Percentiles rank a stretch among this genome's conserved stretches.
Conservation (phyloP, 176 grass and related monocot species). For the Alopecurus myosuroides region DNA sequence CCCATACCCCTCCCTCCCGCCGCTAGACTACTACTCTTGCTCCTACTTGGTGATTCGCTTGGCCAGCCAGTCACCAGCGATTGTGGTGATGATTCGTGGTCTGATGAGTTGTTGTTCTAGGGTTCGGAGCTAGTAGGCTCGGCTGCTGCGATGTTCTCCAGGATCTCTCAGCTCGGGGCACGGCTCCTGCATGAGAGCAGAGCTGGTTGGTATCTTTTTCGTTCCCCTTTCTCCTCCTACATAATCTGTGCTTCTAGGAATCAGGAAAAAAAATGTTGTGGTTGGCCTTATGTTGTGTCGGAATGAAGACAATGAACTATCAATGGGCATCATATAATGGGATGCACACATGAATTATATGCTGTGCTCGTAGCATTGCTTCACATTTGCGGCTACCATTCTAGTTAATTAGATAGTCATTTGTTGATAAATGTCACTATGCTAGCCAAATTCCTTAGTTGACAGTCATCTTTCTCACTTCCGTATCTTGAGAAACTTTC, state of each 20-base stretch:
- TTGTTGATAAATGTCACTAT: background rate
- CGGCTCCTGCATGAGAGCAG: conserved; percentile 26
- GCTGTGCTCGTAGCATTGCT: too few species aligned
- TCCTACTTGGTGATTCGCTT: background rate
- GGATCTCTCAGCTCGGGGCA: conserved; percentile 41
- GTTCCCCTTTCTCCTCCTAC: background rate
- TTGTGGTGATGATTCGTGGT: conserved; percentile 8
- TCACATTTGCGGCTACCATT: too few species aligned
- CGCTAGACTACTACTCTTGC: background rate
- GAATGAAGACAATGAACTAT: too few species aligned
- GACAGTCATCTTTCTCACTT: background rate
- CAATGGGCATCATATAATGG: too few species aligned
- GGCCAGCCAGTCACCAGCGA: background rate
- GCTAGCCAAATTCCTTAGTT: background rate
- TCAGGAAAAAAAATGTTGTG: background rate
- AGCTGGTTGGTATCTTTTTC: conserved; percentile 24
- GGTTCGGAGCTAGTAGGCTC: conserved; percentile 20
- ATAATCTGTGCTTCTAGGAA: background rate
- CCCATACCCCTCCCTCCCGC: background rate
- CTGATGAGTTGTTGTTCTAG: conserved; percentile 17
- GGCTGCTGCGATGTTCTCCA: conserved; percentile 31
- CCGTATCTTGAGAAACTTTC: background rate
- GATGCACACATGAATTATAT: too few species aligned
- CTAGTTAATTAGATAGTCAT: background rate
- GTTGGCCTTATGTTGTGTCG: too few species aligned